These are phyloP conservation scores for Saccharomycopsis fibuligera DNA, from an alignment of 805 yeast species.

Conservation along the genomic window DNA sequence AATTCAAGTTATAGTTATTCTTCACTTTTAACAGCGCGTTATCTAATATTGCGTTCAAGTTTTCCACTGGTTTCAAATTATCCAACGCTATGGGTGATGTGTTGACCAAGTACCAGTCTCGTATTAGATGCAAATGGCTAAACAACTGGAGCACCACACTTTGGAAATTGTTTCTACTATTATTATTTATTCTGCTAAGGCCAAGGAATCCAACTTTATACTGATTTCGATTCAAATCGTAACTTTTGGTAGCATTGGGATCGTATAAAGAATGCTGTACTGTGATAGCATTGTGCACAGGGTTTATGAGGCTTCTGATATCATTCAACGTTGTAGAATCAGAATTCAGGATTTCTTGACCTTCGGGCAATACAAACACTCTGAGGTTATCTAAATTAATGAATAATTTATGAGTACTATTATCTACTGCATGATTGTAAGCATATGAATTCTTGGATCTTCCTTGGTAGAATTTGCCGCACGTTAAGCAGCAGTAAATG, in stretches of 20 bases:
- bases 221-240: constrained; percentile 38
- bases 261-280: background rate
- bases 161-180: constrained; percentile 18
- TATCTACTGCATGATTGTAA: constrained; percentile 56
- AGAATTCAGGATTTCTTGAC: constrained; percentile 36
- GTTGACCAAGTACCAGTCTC: constrained; percentile 38
- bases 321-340: constrained; percentile 46
- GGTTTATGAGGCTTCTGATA: constrained; percentile 46
- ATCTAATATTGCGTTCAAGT: constrained; percentile 16
- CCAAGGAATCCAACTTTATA: constrained; percentile 66
- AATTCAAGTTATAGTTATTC: constrained; percentile 32
- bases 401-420: constrained; percentile 53
- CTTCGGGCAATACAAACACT: constrained; percentile 60
- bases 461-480: constrained; percentile 73
- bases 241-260: background rate
- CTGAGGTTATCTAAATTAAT: constrained; percentile 46
- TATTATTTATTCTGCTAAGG: constrained; percentile 37
- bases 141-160: constrained; percentile 53
- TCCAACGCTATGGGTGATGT: background rate
- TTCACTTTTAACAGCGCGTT: constrained; percentile 18
- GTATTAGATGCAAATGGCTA: constrained; percentile 44
- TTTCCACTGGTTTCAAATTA: background rate
- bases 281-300: constrained; percentile 33
- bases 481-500: constrained; percentile 64
- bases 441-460: constrained; percentile 60